Evolutionary conservation across 2,329 filamentous ascomycete species (phyloP).

Genomic region (Fusarium circinatum): DNA sequence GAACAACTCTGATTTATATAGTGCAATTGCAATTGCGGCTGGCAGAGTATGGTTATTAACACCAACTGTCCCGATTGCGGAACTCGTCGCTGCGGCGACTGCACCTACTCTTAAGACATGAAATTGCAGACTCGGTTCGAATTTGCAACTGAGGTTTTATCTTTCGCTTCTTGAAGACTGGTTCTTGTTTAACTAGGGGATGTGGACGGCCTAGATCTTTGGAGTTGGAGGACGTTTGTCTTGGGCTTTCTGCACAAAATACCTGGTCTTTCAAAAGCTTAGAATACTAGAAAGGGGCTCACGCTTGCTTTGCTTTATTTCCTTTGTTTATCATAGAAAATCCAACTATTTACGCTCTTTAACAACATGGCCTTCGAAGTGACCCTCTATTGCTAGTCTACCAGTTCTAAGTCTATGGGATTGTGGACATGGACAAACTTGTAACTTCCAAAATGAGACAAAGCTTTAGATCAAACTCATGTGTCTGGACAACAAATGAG

Average conservation of each 20-base stretch:
- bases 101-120: constrained; percentile 22
- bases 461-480: background rate
- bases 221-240: background rate
- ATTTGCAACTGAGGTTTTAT: background rate
- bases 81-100: constrained; percentile 28
- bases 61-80: background rate
- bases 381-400: background rate
- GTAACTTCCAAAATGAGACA: background rate
- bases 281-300: constrained; percentile 2
- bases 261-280: background rate
- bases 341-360: constrained; percentile 17
- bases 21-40: constrained; percentile 12
- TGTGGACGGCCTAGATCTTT: background rate
- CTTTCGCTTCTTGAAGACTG: background rate
- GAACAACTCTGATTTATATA: background rate
- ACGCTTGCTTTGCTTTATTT: background rate
- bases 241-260: background rate
- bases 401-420: background rate
- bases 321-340: background rate
- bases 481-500: background rate
- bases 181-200: background rate
- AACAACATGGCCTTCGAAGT: background rate
- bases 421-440: background rate
- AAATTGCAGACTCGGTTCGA: fast-evolving
- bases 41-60: background rate